Base-by-base conservation (phyloP, 1,284 basidiomycete genomes). In the Tilletiopsis washingtonensis region DNA sequence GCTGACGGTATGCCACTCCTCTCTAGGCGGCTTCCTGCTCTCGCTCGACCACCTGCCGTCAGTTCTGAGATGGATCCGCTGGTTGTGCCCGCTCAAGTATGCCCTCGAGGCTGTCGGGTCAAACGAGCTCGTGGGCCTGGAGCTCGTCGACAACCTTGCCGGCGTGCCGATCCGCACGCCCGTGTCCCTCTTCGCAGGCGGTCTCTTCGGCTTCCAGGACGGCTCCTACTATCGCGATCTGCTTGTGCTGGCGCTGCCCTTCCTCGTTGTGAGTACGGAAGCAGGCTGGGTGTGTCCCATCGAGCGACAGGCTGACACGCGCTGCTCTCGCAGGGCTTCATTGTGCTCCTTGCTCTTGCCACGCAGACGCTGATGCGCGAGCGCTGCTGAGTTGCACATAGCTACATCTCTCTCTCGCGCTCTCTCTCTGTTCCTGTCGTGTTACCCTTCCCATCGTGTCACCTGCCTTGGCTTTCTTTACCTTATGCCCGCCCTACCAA, bases 1-100 rank as follows among this genome's bases (percentile, higher is more conserved):
- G 4, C 58, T 56, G 27, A 55, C 64, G 36, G 51, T 67, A 19
- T 64, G 65, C 59, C 60, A 67, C 49, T 53, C 65, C 12, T 60
- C 53, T 1, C 61, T 65, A 21, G 62, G 56, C 4, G 65, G 65
- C 15, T 67, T 67, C 50, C 21, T 67, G 47, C 49, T 67, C 43
- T 63, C 62, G 39, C 39, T 67, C 17, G 53, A 59, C 32, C 47
- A 56, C 24, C 55, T 67, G 19, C 51, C 57, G 2, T 23, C 21
- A 0, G 62, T 55, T 6, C 53, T 67, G n/a, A 29, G 51, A 19
- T 67, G 65, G 65, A 34, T 67, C 19, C 56, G 59, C 47, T 67
- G 59, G 58, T 47, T 67, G 19, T 56, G 49, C 17, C 57, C 56
- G 11, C 56, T 62, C 48, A 64, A 63, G 56, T 67, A 57, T 39